Base-by-base conservation (phyloP, 306 rosid species). In the Quercus aquifolioides region DNA sequence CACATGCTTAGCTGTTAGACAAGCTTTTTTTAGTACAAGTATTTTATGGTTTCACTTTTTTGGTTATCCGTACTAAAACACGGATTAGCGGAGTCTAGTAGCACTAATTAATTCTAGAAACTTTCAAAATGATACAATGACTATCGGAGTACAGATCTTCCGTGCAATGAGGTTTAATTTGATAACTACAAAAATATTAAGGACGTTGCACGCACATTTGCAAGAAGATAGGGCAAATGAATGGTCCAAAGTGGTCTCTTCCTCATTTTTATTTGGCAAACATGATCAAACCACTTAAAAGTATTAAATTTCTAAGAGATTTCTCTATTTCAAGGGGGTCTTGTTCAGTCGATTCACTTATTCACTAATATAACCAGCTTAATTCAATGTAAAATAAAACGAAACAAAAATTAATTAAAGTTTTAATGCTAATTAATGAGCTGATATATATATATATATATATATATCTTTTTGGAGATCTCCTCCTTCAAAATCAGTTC, bases 1-100 rank as follows among this genome's bases (percentile, higher is more conserved):
- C 74, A 63, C 18, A 38, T 76, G 85, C 92, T 88, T 86, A 82
- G 92, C 90, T 86, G 87, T 85, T 81, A 72, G 80, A 75, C 86
- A 90, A 83, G 52, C 5, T 35, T 68, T 8, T 14, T 56, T 33
- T 35, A 54, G 68, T 54, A 55, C 68, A 33, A 64, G 43, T 76
- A 57, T 67, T 65, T 71, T 85, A 64, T 15, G 54, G 55, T 59
- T 31, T 70, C 78, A 63, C 81, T 63, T 85, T 74, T 31, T 63
- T 74, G 79, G 30, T 70, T 25, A 74, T 88, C 86, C 90, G 89
- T 87, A 87, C 91, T 25, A 67, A 67, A 23, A 78, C 91, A 65
- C 74, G 88, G 89, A 74, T 86, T 75, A 63, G 75, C 33, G 33
- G 70, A 11, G 30, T 82, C 82, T 41, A 23, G 71, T 5, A 54